Base-by-base conservation (phyloP, 306 rosid species). In the Castanospermum australe region DNA sequence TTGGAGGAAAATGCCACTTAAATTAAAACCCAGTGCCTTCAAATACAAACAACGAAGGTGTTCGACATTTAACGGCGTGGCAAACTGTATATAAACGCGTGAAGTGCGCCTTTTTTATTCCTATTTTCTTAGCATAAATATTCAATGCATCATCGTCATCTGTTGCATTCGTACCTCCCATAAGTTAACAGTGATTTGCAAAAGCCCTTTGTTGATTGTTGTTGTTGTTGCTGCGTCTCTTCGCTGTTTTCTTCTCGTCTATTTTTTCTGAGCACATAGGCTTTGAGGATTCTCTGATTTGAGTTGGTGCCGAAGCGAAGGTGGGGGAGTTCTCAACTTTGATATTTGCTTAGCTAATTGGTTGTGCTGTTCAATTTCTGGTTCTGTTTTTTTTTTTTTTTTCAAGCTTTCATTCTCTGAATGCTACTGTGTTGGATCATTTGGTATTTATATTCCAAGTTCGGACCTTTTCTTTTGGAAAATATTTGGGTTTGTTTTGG, bases 81-180 rank as follows among this genome's bases (percentile, higher is more conserved):
- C 81, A 66, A 84, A 91, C 84, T 75, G 77, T 88, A 85, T 89
- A 84, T 82, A 85, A 64, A 80, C 72, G 59, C 62, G 75, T 82
- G 71, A 71, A 79, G 78, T 45, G 59, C 81, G 20, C 50, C n/a
- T 68, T 41, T n/a, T 62, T 2, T 21, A 7, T 54, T 32, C 32
- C 30, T 0, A 73, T 41, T 76, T 69, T 66, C 73, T 24, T 33
- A 52, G 63, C 77, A 42, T 36, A 59, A 79, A 73, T 57, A 4
- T 41, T 77, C 82, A 68, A 54, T 64, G 83, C 83, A 71, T 64
- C 78, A 1, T 82, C 82, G 60, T 84, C 90, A 70, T 73, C 84
- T 22, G 12, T 48, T 41, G 48, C 84, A 42, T 83, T 77, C 24
- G 20, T 60, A 72, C 76, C 42, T 25, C 25, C 65, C 28, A 71